Percentiles rank a stretch among this genome's conserved stretches.
Conservation (phyloP, 352 stramenopile species). For the Globisporangium alternatum region DNA sequence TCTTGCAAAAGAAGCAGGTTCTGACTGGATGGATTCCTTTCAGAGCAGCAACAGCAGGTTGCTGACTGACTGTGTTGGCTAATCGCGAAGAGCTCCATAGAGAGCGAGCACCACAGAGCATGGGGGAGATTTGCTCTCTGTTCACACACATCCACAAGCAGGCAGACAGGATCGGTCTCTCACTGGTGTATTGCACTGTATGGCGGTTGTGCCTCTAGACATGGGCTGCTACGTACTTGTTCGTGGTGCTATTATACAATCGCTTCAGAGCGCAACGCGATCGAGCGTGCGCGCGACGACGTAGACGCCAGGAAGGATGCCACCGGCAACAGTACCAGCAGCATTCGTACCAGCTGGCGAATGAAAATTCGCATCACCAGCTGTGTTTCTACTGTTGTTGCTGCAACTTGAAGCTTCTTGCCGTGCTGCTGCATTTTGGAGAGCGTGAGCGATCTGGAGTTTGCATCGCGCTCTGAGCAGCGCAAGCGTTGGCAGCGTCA, state of each 20-base stretch:
- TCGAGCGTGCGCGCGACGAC: constrained; percentile 22
- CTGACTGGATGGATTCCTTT: constrained; percentile 10
- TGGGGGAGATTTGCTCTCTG: not conserved
- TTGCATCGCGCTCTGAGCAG: constrained; percentile 10
- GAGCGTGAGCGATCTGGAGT: constrained; percentile 1
- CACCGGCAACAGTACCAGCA: not conserved
- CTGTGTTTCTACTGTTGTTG: constrained; percentile 17
- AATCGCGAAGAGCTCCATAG: constrained; percentile 8
- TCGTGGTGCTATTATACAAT: too few species aligned
- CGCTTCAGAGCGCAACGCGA: constrained; percentile 36
- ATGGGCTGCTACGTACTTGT: not conserved
- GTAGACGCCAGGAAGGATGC: not conserved
- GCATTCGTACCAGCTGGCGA: not conserved
- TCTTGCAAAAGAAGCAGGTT: not conserved
- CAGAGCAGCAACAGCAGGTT: not conserved
- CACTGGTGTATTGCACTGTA: not conserved
- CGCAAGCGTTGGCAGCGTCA: constrained; percentile 9
- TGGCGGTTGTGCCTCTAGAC: not conserved
- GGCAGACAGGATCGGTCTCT: not conserved
- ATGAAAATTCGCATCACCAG: not conserved
- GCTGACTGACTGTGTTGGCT: not conserved
- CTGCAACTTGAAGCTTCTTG: constrained; percentile 12
- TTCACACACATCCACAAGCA: not conserved
- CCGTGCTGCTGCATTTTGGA: constrained; percentile 14
- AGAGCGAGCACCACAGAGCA: not conserved